phyloP scores from a whole-genome alignment of 768 basidiomycete genomes.

The Termitomyces sp. region DNA sequence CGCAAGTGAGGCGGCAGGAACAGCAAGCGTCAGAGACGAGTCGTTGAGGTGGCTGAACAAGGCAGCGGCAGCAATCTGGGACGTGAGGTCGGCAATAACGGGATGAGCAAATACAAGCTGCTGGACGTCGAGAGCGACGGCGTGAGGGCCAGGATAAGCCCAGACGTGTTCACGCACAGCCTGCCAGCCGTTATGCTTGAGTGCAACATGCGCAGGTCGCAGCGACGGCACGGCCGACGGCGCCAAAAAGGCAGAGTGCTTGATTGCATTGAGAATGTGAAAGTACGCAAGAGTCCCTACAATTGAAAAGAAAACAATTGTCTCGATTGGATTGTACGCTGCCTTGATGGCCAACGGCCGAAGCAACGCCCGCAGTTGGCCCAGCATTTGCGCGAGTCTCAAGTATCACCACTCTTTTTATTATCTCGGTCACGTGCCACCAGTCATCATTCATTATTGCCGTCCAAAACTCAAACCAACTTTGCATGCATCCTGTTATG shows the following conservation, averaged over 20 bases:
- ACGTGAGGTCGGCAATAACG: conserved; percentile 28
- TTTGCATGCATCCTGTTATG: too few relatives aligned
- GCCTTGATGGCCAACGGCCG: conserved; percentile 68
- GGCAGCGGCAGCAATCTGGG: conserved; percentile 10
- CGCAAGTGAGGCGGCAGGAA: conserved; percentile 18
- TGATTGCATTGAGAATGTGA: conserved; percentile 85
- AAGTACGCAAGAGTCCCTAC: conserved; percentile 93
- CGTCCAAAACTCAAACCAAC: too few relatives aligned
- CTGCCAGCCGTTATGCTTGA: conserved; percentile 56
- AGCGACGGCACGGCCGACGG: conserved; percentile 42
- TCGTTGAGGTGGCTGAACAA: conserved; percentile 19
- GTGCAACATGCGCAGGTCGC: conserved; percentile 50
- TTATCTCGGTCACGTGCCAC: too few relatives aligned
- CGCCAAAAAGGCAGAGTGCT: conserved; percentile 78
- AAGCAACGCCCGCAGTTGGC: conserved; percentile 53
- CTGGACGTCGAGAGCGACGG: conserved; percentile 59
- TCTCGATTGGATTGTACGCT: conserved; percentile 78
- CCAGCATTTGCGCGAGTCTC: conserved; percentile 14
- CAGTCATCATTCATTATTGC: too few relatives aligned
- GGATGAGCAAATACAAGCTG: conserved; percentile 58
- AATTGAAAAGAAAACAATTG: conserved; percentile 86
- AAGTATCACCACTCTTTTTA: too few relatives aligned
- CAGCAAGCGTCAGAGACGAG: conserved; percentile 37
- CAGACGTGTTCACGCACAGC: conserved; percentile 51
- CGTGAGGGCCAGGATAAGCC: conserved; percentile 25